These are phyloP conservation scores for Clonostachys chloroleuca DNA, from an alignment of 2,329 filamentous ascomycete species.

Conservation along the genomic window DNA sequence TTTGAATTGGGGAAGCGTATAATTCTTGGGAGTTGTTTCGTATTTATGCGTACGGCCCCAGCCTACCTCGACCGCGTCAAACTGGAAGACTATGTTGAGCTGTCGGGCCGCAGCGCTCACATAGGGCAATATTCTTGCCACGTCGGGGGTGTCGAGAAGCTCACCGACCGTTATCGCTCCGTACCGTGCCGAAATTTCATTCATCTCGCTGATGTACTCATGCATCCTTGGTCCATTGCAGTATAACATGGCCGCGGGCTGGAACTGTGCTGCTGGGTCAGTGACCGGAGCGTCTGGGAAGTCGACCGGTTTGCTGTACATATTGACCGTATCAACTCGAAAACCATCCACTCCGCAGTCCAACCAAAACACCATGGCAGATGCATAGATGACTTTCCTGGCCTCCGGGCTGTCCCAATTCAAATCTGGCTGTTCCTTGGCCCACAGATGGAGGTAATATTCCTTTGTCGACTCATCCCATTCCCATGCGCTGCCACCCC, in stretches of 20 bases:
- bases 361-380: slow-evolving; percentile 76
- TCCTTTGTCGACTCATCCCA: slow-evolving; percentile 70
- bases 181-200: slow-evolving; percentile 53
- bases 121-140: slow-evolving; percentile 51
- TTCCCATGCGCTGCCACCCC: slow-evolving; percentile 55
- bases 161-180: slow-evolving; percentile 69
- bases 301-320: slow-evolving; percentile 60
- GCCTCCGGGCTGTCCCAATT: slow-evolving; percentile 75
- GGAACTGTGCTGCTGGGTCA: slow-evolving; percentile 37
- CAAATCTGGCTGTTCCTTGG: slow-evolving; percentile 74
- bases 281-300: slow-evolving; percentile 55
- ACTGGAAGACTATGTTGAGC: slow-evolving; percentile 68
- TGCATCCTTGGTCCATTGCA: slow-evolving; percentile 67
- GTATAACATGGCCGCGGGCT: slow-evolving; percentile 52
- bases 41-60: slow-evolving; percentile 45
- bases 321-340: slow-evolving; percentile 71
- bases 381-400: slow-evolving; percentile 65
- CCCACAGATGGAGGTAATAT: slow-evolving; percentile 76
- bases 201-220: slow-evolving; percentile 65
- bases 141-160: slow-evolving; percentile 58
- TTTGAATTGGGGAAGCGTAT: slow-evolving; percentile 42
- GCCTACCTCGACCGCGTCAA: slow-evolving; percentile 59
- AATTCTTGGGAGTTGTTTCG: slow-evolving; percentile 26
- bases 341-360: slow-evolving; percentile 69
- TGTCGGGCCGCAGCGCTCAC: slow-evolving; percentile 54